phyloP scores from a whole-genome alignment of 805 yeast species.

The Cyberlindnera mycetangii region DNA sequence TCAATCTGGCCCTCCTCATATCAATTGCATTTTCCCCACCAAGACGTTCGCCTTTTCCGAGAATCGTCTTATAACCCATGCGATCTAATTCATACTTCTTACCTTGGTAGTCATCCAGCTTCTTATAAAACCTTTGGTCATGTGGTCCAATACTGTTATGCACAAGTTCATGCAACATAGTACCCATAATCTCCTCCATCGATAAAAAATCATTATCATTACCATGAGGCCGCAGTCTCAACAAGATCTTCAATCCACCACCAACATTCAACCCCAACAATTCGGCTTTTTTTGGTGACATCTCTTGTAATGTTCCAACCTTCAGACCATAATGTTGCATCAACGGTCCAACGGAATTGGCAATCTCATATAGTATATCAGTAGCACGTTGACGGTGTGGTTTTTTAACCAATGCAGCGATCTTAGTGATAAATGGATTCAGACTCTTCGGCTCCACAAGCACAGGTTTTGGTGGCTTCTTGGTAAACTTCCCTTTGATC shows the following conservation, averaged over 20 bases:
- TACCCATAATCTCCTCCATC: slow-evolving; percentile 65
- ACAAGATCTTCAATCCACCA: slow-evolving; percentile 65
- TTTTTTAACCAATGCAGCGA: slow-evolving; percentile 48
- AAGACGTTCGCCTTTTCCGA: slow-evolving; percentile 16
- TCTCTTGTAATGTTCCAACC: slow-evolving; percentile 71
- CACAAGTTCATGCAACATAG: slow-evolving; percentile 83
- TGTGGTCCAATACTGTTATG: slow-evolving; percentile 84
- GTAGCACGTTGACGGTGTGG: slow-evolving; percentile 49
- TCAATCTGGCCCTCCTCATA: slow-evolving; percentile 38
- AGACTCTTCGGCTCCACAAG: slow-evolving; percentile 26
- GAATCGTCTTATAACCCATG: slow-evolving; percentile 28
- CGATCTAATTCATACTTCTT: slow-evolving; percentile 38
- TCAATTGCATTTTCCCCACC: slow-evolving; percentile 29
- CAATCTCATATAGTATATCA: slow-evolving; percentile 63
- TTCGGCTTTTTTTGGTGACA: slow-evolving; percentile 65
- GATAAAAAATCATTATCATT: slow-evolving; percentile 56
- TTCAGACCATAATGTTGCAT: slow-evolving; percentile 65
- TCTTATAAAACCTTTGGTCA: slow-evolving; percentile 63
- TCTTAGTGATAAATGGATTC: slow-evolving; percentile 28
- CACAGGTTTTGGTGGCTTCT: slow-evolving; percentile 14
- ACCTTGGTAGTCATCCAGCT: slow-evolving; percentile 52
- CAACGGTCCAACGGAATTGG: slow-evolving; percentile 70
- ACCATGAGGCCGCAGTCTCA: slow-evolving; percentile 62
- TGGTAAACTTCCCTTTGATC: slow-evolving; percentile 19
- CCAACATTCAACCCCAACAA: slow-evolving; percentile 83